Evolutionary conservation across 805 yeast species (phyloP).

Genomic region (Kazachstania viticola): DNA sequence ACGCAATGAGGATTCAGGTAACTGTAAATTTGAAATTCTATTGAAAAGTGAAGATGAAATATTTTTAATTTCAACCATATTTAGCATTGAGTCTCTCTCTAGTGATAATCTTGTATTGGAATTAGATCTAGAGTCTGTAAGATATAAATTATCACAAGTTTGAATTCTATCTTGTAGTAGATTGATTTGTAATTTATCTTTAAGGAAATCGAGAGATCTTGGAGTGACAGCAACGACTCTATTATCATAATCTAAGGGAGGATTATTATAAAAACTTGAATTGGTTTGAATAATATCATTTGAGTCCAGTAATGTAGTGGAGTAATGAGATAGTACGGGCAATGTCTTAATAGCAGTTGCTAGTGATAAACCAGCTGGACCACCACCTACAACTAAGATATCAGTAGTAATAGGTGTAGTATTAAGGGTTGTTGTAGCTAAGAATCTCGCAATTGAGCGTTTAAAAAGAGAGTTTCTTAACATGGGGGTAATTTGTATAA

Average conservation of each 20-base stretch:
- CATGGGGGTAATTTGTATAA: no score
- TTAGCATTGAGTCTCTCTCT: slow-evolving; percentile 51
- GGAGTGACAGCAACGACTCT: slow-evolving; percentile 84
- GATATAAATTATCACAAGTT: slow-evolving; percentile 69
- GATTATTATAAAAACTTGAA: slow-evolving; percentile 28
- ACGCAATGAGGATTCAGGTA: slow-evolving; percentile 23
- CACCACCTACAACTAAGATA: slow-evolving; percentile 87
- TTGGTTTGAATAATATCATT: slow-evolving; percentile 42
- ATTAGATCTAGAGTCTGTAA: slow-evolving; percentile 72
- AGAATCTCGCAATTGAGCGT: no score
- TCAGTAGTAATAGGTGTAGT: slow-evolving; percentile 34
- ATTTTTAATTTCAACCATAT: slow-evolving; percentile 86
- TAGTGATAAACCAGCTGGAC: slow-evolving; percentile 89
- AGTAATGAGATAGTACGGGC: slow-evolving; percentile 45
- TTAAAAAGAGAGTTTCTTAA: no score
- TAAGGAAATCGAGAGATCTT: slow-evolving; percentile 52
- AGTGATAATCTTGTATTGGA: slow-evolving; percentile 41
- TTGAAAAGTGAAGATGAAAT: slow-evolving; percentile 63
- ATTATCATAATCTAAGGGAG: slow-evolving; percentile 49
- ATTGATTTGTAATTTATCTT: slow-evolving; percentile 67
- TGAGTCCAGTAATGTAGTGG: slow-evolving; percentile 66
- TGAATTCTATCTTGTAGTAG: slow-evolving; percentile 62
- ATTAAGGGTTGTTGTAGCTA: background rate
- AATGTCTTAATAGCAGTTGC: slow-evolving; percentile 71
- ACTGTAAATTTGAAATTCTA: slow-evolving; percentile 32